Base-by-base conservation (phyloP, 2,329 filamentous ascomycete species). In the Chrysosporium queenslandicum region DNA sequence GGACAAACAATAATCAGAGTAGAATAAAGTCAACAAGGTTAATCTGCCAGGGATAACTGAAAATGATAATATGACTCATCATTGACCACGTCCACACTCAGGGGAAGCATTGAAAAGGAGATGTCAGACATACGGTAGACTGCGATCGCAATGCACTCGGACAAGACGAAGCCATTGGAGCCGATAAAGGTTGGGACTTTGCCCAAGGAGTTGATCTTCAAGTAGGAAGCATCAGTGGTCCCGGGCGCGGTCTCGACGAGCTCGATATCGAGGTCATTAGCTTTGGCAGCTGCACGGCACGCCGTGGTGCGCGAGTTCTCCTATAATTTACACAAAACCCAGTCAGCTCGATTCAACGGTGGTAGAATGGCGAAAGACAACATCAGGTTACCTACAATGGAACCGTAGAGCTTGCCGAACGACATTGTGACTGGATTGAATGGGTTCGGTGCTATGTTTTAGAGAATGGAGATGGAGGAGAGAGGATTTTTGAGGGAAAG, bases 1-100 rank as follows among this genome's bases (percentile, higher is more conserved):
- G 37, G 37, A 23, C 37, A 23, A 40, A 39, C 8, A 40, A 3
- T 84, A 87, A 85, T 86, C 82, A 91, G 88, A 85, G 77, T 73
- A 77, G 81, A 58, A 61, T 32, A 54, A 65, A 66, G 80, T 95
- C 90, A 89, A 94, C 90, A 96, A 71, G 74, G 70, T 45, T 42
- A 41, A 94, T 96, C 87, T 92, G 91, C 86, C 87, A 96, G 91
- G 91, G 88, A 94, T 94, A 94, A 94, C 88, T 92, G 85, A 67
- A 67, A 69, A 77, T 83, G 78, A 80, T 75, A 77, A 80, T 75
- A 77, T 78, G 66, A 77, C 75, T 85, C 83, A 80, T 91, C 87
- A 86, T 88, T 79, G 60, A 63, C 61, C 57, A 43, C 16, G 14
- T 23, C 40, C 20, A 23, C 32, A 37, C 12, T 4, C 18, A 37